These are phyloP conservation scores for Tetradesmus lagerheimii DNA, from an alignment of 139 green algal species.

Conservation along the genomic window DNA sequence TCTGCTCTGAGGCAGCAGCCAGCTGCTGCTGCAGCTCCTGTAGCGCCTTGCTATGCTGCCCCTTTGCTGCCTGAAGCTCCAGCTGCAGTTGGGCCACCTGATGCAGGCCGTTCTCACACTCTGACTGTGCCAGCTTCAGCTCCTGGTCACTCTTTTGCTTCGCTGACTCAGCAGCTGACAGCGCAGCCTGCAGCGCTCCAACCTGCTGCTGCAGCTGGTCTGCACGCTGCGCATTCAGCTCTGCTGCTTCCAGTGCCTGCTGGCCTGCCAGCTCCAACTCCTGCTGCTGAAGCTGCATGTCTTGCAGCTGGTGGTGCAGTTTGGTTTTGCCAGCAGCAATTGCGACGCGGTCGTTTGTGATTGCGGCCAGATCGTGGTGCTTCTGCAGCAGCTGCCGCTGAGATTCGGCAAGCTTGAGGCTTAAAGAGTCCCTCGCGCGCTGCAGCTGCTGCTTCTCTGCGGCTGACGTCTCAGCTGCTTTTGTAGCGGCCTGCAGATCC, in stretches of 20 bases:
- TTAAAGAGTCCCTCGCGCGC: background rate
- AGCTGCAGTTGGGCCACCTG: conserved; percentile 18
- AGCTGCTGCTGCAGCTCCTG: background rate
- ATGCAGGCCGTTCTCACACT: background rate
- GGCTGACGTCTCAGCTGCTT: background rate
- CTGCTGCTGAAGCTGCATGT: background rate
- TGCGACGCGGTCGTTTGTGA: conserved; percentile 7
- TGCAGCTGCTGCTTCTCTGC: conserved; percentile 11
- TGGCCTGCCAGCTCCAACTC: background rate
- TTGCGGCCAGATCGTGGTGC: background rate
- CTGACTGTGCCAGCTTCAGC: background rate
- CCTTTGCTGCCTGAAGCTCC: background rate
- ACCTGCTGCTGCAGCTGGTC: conserved; percentile 3
- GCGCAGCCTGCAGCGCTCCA: background rate
- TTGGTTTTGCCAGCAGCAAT: conserved; percentile 25
- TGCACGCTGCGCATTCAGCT: background rate
- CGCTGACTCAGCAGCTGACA: background rate
- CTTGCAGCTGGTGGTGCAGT: conserved; percentile 26
- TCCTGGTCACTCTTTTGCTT: background rate
- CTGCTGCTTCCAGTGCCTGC: background rate
- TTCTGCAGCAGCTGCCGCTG: background rate
- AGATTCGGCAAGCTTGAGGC: background rate
- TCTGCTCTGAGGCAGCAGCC: background rate
- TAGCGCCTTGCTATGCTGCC: background rate
- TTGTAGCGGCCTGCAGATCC: background rate